Evolutionary conservation across 2,329 filamentous ascomycete genomes (phyloP).

Genomic region (Pezicula radicicola): DNA sequence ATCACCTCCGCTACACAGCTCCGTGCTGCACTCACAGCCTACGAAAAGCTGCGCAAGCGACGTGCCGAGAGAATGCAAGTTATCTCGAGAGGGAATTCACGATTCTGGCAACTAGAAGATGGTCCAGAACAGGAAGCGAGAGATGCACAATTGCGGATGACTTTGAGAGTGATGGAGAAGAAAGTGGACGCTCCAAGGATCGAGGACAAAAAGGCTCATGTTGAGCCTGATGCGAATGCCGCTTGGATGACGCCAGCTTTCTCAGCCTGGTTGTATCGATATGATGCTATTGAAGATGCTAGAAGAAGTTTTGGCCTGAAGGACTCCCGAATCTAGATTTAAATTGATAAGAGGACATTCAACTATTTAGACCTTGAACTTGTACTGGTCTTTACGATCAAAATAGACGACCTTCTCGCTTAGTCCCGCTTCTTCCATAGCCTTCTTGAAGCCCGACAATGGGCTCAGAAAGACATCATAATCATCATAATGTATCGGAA

Average conservation of each 20-base stretch:
- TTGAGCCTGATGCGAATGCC: too few species aligned
- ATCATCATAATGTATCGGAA: slow-evolving; percentile 64
- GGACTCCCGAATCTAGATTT: too few species aligned
- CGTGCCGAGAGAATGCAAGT: slow-evolving; percentile 21
- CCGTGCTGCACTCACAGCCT: slow-evolving; percentile 30
- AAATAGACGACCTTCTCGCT: slow-evolving; percentile 55
- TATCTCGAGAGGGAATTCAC: slow-evolving; percentile 2
- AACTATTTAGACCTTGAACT: slow-evolving; percentile 42
- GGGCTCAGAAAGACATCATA: slow-evolving; percentile 60
- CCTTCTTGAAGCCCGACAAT: slow-evolving; percentile 57
- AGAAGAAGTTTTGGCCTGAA: too few species aligned
- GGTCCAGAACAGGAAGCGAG: too few species aligned
- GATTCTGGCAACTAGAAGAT: too few species aligned
- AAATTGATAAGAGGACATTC: not conserved
- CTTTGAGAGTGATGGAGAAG: too few species aligned
- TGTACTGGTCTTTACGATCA: slow-evolving; percentile 54
- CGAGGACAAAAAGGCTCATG: too few species aligned
- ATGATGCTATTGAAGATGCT: too few species aligned
- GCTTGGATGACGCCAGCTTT: too few species aligned
- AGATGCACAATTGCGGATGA: too few species aligned
- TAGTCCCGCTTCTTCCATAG: slow-evolving; percentile 49
- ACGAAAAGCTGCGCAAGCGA: slow-evolving; percentile 33
- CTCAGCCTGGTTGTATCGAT: too few species aligned
- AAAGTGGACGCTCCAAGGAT: too few species aligned
- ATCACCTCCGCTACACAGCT: slow-evolving; percentile 26